Evolutionary conservation across 257 asterid genomes (phyloP).

Genomic region (Solanum virginianum): DNA sequence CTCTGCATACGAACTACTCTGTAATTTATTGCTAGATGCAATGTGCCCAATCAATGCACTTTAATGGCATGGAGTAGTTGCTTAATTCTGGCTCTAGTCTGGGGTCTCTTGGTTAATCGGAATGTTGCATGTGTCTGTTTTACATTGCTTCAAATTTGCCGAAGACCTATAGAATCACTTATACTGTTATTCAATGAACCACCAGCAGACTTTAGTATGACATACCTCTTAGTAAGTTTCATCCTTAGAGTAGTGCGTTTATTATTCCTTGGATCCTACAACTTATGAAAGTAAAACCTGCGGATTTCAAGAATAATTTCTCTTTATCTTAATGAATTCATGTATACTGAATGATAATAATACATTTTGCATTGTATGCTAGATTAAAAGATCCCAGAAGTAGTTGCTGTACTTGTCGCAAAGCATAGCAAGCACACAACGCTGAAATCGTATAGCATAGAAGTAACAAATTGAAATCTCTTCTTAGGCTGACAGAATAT

Average conservation of each 20-base stretch:
- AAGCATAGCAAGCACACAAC: neutral
- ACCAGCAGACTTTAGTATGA: neutral
- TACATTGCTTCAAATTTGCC: neutral
- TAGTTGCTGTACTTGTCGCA: neutral
- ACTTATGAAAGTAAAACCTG: neutral
- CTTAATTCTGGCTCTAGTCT: neutral
- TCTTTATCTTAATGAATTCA: neutral
- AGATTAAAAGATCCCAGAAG: neutral
- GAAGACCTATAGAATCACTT: neutral
- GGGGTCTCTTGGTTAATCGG: neutral
- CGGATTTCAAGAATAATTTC: neutral
- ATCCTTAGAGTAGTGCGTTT: neutral
- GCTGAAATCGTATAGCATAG: neutral
- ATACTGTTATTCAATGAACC: neutral
- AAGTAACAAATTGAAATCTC: neutral
- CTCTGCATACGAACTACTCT: constrained; percentile 1
- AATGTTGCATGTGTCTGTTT: neutral
- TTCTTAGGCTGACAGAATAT: neutral
- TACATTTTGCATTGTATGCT: neutral
- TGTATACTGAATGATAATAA: neutral
- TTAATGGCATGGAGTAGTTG: neutral
- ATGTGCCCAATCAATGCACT: neutral
- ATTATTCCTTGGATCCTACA: neutral
- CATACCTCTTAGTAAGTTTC: neutral
- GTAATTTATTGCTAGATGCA: neutral